Evolutionary conservation across 2,329 filamentous ascomycete genomes (phyloP).

Genomic region (Paraconiothyrium sp.): DNA sequence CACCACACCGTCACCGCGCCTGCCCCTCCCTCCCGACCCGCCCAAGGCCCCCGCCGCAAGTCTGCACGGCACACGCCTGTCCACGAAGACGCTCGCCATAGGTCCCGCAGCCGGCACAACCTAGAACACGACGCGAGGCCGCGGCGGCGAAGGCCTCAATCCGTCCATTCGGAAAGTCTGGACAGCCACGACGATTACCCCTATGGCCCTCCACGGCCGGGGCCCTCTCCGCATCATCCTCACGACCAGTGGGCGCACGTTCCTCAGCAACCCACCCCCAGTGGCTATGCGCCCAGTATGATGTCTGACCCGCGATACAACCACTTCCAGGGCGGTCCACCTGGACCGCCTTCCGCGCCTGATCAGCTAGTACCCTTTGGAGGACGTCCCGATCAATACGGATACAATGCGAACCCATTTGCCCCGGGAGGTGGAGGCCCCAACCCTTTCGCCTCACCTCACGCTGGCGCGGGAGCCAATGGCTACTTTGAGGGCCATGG

Average conservation of each 20-base stretch:
- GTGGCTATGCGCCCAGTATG: constrained; percentile 50
- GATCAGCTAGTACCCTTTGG: constrained; percentile 45
- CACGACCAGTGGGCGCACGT: constrained; percentile 49
- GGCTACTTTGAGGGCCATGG: constrained; percentile 50
- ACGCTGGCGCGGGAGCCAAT: constrained; percentile 27
- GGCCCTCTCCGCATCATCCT: constrained; percentile 47
- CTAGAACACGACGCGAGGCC: constrained; percentile 41
- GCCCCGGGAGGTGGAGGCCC: constrained; percentile 28
- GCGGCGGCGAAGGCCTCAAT: constrained; percentile 45
- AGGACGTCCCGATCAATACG: constrained; percentile 49
- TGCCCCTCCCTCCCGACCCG: constrained; percentile 42
- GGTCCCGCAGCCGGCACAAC: constrained; percentile 44
- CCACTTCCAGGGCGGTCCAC: constrained; percentile 31
- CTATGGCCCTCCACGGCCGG: constrained; percentile 41
- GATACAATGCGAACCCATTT: constrained; percentile 47
- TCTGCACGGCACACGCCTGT: constrained; percentile 49
- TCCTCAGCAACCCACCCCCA: constrained; percentile 41
- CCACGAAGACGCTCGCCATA: constrained; percentile 43
- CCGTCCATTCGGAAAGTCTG: constrained; percentile 53
- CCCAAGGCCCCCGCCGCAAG: constrained; percentile 52
- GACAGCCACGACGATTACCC: constrained; percentile 58
- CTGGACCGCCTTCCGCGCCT: constrained; percentile 31
- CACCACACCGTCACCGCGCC: constrained; percentile 44
- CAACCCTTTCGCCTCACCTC: constrained; percentile 52
- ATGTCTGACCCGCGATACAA: constrained; percentile 48